phyloP scores from a whole-genome alignment of 768 basidiomycete genomes.

The Clavulina sp. region DNA sequence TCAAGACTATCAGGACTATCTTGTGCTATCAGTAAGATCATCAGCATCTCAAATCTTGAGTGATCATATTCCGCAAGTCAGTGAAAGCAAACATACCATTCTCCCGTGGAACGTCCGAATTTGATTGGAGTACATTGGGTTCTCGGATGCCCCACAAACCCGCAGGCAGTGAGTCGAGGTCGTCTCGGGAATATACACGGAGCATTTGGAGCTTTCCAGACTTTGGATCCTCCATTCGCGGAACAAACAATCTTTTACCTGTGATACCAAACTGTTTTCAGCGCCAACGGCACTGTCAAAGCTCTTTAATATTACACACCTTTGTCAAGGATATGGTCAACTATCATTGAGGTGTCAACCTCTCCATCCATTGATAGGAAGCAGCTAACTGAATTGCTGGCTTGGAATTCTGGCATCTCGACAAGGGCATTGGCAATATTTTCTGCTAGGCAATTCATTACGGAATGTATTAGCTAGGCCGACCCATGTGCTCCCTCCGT shows the following conservation, averaged over 20 bases:
- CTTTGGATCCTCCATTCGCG: conserved; percentile 5
- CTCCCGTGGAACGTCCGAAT: neutral
- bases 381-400: conserved; percentile 9
- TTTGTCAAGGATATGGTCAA: conserved; percentile 4
- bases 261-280: neutral
- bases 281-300: neutral
- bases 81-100: neutral
- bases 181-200: conserved; percentile 8
- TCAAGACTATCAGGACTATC: too few species aligned
- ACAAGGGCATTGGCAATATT: conserved; percentile 5
- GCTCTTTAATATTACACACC: neutral
- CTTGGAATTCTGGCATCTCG: conserved; percentile 5
- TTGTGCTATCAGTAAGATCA: too few species aligned
- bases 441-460: conserved; percentile 1
- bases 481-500: neutral
- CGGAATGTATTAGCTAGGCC: neutral
- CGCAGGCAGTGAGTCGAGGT: neutral
- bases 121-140: neutral
- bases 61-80: too few species aligned
- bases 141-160: conserved; percentile 12
- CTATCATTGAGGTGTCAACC: conserved; percentile 9
- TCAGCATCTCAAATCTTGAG: too few species aligned
- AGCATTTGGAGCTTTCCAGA: conserved; percentile 8
- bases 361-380: conserved; percentile 9
- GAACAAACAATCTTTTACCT: conserved; percentile 10